Percentiles rank a stretch among this genome's conserved stretches.
These are phyloP conservation scores for Hypoxylon fragiforme DNA, from an alignment of 495 filamentous ascomycete species.

Conservation along the genomic window DNA sequence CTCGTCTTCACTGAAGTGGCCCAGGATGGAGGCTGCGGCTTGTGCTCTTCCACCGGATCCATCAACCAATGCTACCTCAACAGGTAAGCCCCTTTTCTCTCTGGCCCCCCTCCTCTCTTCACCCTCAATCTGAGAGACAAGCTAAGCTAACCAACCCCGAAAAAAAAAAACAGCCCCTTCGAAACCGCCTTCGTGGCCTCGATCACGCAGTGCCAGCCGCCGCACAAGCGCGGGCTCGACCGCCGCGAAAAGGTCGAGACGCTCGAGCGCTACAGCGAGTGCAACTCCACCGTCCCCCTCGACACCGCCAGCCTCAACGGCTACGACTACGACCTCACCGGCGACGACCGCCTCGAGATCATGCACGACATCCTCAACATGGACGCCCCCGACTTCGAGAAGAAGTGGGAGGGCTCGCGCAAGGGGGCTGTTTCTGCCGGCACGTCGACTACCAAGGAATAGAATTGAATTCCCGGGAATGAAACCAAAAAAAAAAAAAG, in stretches of 20 bases:
- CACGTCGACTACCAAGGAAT: background rate
- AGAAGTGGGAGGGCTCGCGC: background rate
- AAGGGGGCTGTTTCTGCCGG: background rate
- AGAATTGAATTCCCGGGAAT: background rate
- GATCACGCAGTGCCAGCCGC: background rate
- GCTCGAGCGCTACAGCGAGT: background rate
- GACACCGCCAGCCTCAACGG: background rate
- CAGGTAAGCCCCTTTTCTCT: no score
- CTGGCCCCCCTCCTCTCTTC: no score
- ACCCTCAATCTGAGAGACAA: no score
- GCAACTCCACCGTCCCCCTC: background rate
- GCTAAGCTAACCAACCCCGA: no score
- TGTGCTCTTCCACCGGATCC: background rate
- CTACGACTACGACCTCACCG: background rate
- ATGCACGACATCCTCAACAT: background rate
- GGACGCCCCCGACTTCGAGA: background rate
- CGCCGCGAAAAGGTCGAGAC: background rate
- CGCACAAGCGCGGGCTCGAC: background rate
- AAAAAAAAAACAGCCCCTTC: background rate
- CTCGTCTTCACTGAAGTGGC: background rate
- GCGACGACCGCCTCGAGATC: background rate
- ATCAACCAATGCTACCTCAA: background rate
- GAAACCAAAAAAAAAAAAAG: background rate
- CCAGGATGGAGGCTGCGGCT: background rate
- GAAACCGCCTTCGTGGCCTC: background rate